phyloP scores from a whole-genome alignment of 257 asterid species.

The Fraxinus americana region DNA sequence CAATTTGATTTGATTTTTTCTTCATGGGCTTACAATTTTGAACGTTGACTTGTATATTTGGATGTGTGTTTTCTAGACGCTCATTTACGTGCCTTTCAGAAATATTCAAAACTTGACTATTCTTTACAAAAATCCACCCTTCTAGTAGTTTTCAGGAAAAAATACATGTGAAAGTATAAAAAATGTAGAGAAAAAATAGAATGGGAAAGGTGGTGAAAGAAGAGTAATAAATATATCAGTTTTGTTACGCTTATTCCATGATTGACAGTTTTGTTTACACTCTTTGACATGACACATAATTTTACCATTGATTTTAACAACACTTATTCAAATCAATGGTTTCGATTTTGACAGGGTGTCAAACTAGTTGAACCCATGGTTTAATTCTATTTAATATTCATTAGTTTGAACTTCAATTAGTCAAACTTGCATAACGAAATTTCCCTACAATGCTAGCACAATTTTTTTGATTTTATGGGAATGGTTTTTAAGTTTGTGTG shows the following conservation, averaged over 20 bases:
- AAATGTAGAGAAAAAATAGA: neutral
- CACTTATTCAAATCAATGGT: no score
- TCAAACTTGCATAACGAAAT: neutral
- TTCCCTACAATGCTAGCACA: neutral
- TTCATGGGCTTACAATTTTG: conserved; percentile 26
- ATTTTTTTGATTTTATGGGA: no score
- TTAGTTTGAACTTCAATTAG: neutral
- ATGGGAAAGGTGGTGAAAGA: no score
- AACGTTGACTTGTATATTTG: conserved; percentile 46
- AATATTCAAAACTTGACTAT: conserved; percentile 28
- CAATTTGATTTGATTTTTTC: conserved; percentile 29
- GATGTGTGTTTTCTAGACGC: conserved; percentile 28
- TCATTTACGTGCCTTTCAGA: conserved; percentile 25
- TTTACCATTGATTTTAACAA: no score
- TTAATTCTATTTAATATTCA: no score
- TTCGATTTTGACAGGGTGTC: no score
- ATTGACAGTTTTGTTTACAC: no score
- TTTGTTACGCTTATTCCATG: no score
- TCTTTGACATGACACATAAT: no score
- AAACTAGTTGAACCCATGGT: no score
- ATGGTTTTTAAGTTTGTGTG: neutral
- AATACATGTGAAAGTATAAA: neutral
- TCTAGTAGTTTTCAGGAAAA: neutral
- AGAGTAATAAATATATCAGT: no score
- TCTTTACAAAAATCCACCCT: neutral